Evolutionary conservation across 2,329 filamentous ascomycete genomes (phyloP), one percentile per base, ranked within the genome.

Genomic region (Monilinia vaccinii-corymbosi): DNA sequence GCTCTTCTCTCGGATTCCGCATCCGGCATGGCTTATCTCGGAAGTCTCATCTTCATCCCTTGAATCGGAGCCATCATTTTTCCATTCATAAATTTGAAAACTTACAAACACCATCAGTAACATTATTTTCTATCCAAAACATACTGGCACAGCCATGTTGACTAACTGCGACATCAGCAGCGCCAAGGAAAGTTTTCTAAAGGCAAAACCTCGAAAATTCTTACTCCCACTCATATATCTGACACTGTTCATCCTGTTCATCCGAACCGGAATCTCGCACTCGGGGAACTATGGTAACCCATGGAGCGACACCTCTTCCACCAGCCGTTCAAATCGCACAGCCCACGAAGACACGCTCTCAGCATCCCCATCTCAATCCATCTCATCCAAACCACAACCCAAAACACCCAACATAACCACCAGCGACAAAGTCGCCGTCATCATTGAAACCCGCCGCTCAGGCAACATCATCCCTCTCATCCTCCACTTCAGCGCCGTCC

Each of bases 401-500:
- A 36, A 46, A 18, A 63, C 62, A 0, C 65, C 64, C 11, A 67
- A 69, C 21, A 58, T 67, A 28, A 66, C 60, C 36, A 67, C 61
- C 16, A 68, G 66, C 48, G 62, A 61, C 53, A 71, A 69, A 49
- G 73, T 70, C n/a, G 74, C 74, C 0, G 70, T 73, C 3, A 74
- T 75, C 21, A 68, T 74, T 51, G 74, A 75, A 55, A 73, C 72
- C n/a, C 68, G 72, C 42, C 64, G 67, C 10, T 65, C 71, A 2
- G 62, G 66, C 9, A 67, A 66, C 21, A 68, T 75, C 34, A 65
- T 75, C 31, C 73, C 74, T 2, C 61, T 75, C 11, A 67, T 76
- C 34, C 65, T 76, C 31, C 74, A 75, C 60, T 76, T 74, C 67
- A 68, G 70, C 32, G 63, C 70, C 16, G 71, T 75, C 0, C 71